These are phyloP conservation scores for Dipteronia sinensis DNA, from an alignment of 345 rosid genomes.

Conservation along the genomic window DNA sequence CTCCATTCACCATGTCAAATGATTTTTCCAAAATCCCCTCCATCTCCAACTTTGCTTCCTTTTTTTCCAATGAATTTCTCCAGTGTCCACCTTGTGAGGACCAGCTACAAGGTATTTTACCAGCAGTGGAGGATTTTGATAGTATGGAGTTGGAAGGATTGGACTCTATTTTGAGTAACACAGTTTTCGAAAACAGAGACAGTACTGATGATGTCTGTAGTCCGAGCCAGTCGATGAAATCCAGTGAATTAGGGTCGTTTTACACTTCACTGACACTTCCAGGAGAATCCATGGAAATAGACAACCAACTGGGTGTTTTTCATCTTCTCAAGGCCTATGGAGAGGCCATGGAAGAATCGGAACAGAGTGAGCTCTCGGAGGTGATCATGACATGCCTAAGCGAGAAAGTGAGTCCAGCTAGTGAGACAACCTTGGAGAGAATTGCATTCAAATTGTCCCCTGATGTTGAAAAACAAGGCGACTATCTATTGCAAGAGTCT, in stretches of 20 bases:
- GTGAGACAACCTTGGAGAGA: slow-evolving; percentile 39
- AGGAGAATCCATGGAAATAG: slow-evolving; percentile 29
- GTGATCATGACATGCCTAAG: slow-evolving; percentile 33
- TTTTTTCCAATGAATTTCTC: slow-evolving; percentile 13
- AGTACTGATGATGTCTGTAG: slow-evolving; percentile 28
- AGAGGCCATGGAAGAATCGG: slow-evolving; percentile 37
- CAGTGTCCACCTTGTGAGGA: slow-evolving; percentile 18
- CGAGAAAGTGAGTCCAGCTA: slow-evolving; percentile 45
- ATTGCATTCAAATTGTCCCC: slow-evolving; percentile 43
- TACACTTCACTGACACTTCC: slow-evolving; percentile 28
- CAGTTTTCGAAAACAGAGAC: slow-evolving; percentile 18
- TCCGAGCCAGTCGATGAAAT: slow-evolving; percentile 35
- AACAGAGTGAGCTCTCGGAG: slow-evolving; percentile 39
- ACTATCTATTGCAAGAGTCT: slow-evolving; percentile 39
- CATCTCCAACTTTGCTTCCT: slow-evolving; percentile 16
- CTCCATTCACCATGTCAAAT: slow-evolving; percentile 27
- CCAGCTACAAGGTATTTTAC: slow-evolving; percentile 14
- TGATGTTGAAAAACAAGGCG: slow-evolving; percentile 22
- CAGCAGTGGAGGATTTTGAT: slow-evolving; percentile 28
- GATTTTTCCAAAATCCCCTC: slow-evolving; percentile 21
- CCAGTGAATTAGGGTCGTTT: slow-evolving; percentile 27
- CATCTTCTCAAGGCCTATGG: slow-evolving; percentile 50
- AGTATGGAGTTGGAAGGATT: slow-evolving; percentile 20
- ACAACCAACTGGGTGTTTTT: slow-evolving; percentile 25
- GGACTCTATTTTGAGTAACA: slow-evolving; percentile 22